Evolutionary conservation across 768 basidiomycete species (phyloP), one percentile per base, ranked within the genome.

Genomic region (Boletus rex-veris): DNA sequence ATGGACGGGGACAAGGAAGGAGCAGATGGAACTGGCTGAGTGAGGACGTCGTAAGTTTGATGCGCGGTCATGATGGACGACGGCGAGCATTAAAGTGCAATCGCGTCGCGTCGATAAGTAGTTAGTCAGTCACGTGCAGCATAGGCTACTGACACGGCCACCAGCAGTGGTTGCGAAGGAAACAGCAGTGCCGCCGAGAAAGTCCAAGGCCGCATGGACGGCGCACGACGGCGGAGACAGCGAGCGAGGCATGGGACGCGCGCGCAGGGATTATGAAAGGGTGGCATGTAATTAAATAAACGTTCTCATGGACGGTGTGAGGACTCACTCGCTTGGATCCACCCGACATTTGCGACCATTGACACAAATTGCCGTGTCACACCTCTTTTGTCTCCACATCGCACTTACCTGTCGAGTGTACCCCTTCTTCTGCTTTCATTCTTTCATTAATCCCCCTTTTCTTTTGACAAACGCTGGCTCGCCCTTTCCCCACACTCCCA

Each of bases 21-120:
- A n/a, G 42, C 54, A 4, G 69, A 69, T 0, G 65, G 58, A 4
- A 72, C 57, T 35, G 67, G 71, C 45, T 72, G 69, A 2, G 69
- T 72, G 44, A 56, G 60, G 16, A 5, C 42, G 15, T 68, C 67
- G 41, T 58, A 40, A 7, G 50, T 54, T 28, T 64, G 54, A 38
- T 24, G 52, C 7, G 57, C n/a, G 43, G 9, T 53, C 65, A 65
- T 67, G 52, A 40, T 58, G 55, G 53, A 30, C 19, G 57, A 40
- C 28, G 56, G 40, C 45, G 53, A 50, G 37, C 42, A 33, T 28
- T 42, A 36, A 38, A 26, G 30, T 3, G 31, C 15, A 28, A 14
- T 40, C 53, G 24, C 46, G 58, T 49, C 62, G 54, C 48, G 62
- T 50, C 42, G 21, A 36, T 50, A 19, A 50, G 14, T 44, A 3